Evolutionary conservation across 2,329 filamentous ascomycete species (phyloP).

Genomic region (Erysiphe pulchra): DNA sequence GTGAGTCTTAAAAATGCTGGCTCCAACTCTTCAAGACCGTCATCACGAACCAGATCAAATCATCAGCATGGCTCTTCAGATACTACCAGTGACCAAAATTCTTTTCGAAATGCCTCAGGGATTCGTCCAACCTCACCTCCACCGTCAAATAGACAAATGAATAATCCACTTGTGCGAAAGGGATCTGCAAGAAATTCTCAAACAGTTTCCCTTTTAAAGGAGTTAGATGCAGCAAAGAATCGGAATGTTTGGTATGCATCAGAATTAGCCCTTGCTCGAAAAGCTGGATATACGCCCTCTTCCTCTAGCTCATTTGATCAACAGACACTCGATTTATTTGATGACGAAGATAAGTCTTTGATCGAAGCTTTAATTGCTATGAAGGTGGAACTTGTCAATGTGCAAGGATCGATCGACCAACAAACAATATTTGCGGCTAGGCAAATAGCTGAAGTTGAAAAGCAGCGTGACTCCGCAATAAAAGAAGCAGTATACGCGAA

Average conservation of each 20-base stretch:
- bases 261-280: constrained; percentile 73
- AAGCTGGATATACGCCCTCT: constrained; percentile 60
- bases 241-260: constrained; percentile 94
- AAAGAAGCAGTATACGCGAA: constrained; percentile 88
- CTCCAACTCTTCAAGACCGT: constrained; percentile 14
- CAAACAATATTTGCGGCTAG: constrained; percentile 68
- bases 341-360: constrained; percentile 74
- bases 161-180: constrained; percentile 33
- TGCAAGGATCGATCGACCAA: constrained; percentile 71
- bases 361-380: constrained; percentile 83
- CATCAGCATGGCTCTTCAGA: constrained; percentile 42
- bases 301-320: constrained; percentile 52
- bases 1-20: constrained; percentile 5
- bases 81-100: constrained; percentile 30
- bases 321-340: constrained; percentile 51
- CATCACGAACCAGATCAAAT: constrained; percentile 24
- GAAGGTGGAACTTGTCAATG: constrained; percentile 67
- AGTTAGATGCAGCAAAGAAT: constrained; percentile 62
- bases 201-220: constrained; percentile 54
- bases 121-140: constrained; percentile 29
- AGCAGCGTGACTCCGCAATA: constrained; percentile 81
- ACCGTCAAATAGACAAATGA: constrained; percentile 27
- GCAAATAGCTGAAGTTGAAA: constrained; percentile 80
- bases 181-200: constrained; percentile 28
- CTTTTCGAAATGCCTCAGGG: constrained; percentile 18